Base-by-base conservation (phyloP, 768 basidiomycete species). In the Clitopilus passeckerianus region DNA sequence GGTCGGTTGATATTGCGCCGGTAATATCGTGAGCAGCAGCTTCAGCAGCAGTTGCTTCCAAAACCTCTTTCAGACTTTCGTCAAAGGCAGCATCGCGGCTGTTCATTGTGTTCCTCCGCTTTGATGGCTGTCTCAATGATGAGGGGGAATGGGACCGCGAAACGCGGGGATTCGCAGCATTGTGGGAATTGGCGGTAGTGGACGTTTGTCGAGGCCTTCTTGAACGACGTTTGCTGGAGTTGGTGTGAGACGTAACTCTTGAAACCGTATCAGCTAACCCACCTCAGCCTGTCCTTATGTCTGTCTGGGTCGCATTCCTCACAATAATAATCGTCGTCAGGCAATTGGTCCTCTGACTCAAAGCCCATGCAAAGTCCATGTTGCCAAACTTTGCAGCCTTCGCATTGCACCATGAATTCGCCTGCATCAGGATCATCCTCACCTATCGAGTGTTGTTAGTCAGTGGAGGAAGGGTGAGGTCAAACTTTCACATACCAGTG, bases 391-490 rank as follows among this genome's bases (percentile, higher is more conserved):
- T 95, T 91, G 78, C 96, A 99, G 46, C 80, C 87, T 75, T 98
- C 96, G 75, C 96, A 99, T 72, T 94, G 91, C 55, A 98, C 93
- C 93, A 98, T 97, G 76, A 96, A 92, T 71, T 93, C 95, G 53
- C 93, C 92, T 56, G 91, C 92, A 70, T 89, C 87, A 56, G 85
- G 83, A 68, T 89, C 87, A 66, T 87, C 86, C 71, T 90, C 89
- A 79, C 74, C 75, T 74, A 71, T 65, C 68, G 62, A 59, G 62
- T 57, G 60, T 60, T 60, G 52, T 63, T 60, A 61, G 66, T 67
- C 75, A 64, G 71, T 67, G 43, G 59, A 59, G 44, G 20, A 37
- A 60, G 62, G 60, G 64, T 43, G 14, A 52, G 15, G 60, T 50
- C 55, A 46, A 57, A 41, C 53, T 57, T 56, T 30, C 41, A 75